These are phyloP conservation scores for Mycena leptocephala DNA, from an alignment of 768 basidiomycete genomes.

Conservation along the genomic window DNA sequence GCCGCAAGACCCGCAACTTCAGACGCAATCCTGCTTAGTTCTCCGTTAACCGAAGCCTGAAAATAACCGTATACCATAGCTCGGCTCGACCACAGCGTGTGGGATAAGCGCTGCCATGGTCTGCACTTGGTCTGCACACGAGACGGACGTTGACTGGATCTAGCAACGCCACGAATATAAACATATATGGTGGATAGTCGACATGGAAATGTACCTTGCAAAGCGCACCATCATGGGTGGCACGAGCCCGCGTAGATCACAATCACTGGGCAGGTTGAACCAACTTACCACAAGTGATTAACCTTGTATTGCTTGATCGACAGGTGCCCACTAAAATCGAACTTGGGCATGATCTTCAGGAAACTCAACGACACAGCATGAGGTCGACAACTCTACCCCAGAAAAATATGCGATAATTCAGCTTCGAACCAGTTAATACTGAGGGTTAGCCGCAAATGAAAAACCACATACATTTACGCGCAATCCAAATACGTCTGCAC, in stretches of 20 bases:
- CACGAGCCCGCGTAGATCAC: constrained; percentile 46
- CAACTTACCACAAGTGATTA: constrained; percentile 53
- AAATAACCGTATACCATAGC: constrained; percentile 47
- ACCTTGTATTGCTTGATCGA: constrained; percentile 54
- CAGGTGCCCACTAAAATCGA: constrained; percentile 53
- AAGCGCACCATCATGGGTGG: constrained; percentile 58
- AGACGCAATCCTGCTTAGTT: constrained; percentile 60
- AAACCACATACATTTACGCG: constrained; percentile 49
- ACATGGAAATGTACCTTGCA: constrained; percentile 42
- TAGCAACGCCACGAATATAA: constrained; percentile 22
- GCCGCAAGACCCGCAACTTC: constrained; percentile 49
- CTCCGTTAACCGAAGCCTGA: background rate
- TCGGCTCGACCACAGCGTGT: constrained; percentile 56
- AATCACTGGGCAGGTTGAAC: background rate
- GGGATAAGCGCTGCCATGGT: constrained; percentile 51
- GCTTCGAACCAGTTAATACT: background rate
- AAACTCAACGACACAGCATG: background rate
- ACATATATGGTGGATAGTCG: background rate
- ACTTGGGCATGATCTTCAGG: constrained; percentile 55
- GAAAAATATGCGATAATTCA: constrained; percentile 22
- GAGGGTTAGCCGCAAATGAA: background rate
- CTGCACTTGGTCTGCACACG: too few relatives aligned
- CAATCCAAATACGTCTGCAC: constrained; percentile 60
- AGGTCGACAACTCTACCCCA: background rate
- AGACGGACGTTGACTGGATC: constrained; percentile 57